A percentile compares a stretch with the other conserved stretches of the same genome.
These are phyloP conservation scores for Zygoascus biomembranicola DNA, from an alignment of 805 yeast genomes.

Conservation along the genomic window DNA sequence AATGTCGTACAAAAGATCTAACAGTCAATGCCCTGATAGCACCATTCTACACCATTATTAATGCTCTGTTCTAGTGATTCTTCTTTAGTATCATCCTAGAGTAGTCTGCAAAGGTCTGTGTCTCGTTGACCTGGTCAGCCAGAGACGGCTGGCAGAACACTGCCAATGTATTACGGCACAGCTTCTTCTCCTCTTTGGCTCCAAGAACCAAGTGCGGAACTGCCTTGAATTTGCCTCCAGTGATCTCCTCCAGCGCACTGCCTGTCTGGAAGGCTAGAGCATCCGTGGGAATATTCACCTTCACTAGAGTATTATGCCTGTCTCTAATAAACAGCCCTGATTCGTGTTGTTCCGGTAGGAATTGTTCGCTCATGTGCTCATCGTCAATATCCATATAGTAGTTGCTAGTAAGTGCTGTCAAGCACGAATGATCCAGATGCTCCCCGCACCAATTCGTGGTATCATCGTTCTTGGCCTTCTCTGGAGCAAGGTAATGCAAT, in stretches of 20 bases:
- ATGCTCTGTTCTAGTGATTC: conserved; percentile 29
- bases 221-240: conserved; percentile 43
- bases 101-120: conserved; percentile 43
- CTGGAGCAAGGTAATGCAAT: conserved; percentile 43
- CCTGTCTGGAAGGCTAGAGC: conserved; percentile 59
- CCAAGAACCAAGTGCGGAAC: conserved; percentile 53
- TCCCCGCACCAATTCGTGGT: conserved; percentile 50
- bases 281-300: conserved; percentile 46
- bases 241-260: conserved; percentile 44
- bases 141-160: conserved; percentile 55
- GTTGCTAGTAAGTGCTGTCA: conserved; percentile 53
- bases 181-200: conserved; percentile 22
- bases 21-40: no score
- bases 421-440: conserved; percentile 51
- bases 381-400: conserved; percentile 36
- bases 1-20: no score
- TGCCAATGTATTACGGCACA: conserved; percentile 49
- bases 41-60: no score
- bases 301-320: conserved; percentile 36
- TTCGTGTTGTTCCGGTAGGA: conserved; percentile 16
- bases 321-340: conserved; percentile 46
- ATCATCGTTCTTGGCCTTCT: neutral
- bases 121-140: conserved; percentile 38
- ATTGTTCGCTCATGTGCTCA: conserved; percentile 1
- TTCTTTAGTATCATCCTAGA: conserved; percentile 34